A percentile compares a stretch with the other conserved stretches of the same genome.
Evolutionary conservation across 176 grass and related monocot genomes (phyloP).

Genomic region (Cymbopogon citratus): DNA sequence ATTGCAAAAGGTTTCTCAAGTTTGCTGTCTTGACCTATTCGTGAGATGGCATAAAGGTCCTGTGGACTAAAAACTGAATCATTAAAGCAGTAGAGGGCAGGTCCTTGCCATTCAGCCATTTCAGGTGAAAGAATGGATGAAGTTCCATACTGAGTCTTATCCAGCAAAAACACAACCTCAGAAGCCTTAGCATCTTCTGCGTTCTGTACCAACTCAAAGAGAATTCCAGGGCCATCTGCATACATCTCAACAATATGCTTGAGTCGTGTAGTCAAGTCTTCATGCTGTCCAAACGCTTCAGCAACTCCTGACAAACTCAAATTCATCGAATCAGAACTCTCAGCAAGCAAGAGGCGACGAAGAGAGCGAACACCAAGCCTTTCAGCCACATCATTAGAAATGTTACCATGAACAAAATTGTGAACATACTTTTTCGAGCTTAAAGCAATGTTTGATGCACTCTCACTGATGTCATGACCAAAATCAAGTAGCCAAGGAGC

Average conservation of each 20-base stretch:
- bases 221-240: constrained; percentile 95
- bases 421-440: constrained; percentile 60
- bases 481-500: constrained; percentile 90
- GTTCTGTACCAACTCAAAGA: constrained; percentile 96
- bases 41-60: constrained; percentile 96
- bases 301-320: constrained; percentile 96
- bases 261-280: constrained; percentile 92
- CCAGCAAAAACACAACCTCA: constrained; percentile 93
- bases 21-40: constrained; percentile 97
- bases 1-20: constrained; percentile 97
- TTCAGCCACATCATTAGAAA: constrained; percentile 94
- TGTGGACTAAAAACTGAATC: constrained; percentile 93
- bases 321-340: constrained; percentile 98
- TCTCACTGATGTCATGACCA: constrained; percentile 43
- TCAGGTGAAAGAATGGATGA: constrained; percentile 98
- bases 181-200: constrained; percentile 97
- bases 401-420: constrained; percentile 98
- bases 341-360: constrained; percentile 84
- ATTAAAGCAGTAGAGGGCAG: constrained; percentile 95
- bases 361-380: constrained; percentile 93
- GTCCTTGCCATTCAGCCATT: constrained; percentile 99
- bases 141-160: constrained; percentile 93
- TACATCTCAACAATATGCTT: constrained; percentile 99
- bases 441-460: constrained; percentile 49
- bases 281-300: constrained; percentile 95